Evolutionary conservation across 140 eudicot species (phyloP).

Genomic region (Senecio squalidus): DNA sequence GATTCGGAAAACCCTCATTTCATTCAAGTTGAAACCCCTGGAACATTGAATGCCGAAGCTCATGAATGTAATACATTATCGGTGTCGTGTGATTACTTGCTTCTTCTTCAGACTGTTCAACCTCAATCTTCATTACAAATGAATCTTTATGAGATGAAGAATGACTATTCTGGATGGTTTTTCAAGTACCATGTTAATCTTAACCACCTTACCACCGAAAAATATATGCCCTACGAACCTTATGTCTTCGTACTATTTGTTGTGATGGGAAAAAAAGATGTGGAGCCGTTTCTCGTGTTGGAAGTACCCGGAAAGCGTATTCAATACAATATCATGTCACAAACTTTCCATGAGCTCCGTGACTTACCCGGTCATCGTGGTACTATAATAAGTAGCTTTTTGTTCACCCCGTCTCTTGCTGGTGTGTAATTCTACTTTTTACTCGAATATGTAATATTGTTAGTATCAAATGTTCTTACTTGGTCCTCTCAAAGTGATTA

Average conservation of each 20-base stretch:
- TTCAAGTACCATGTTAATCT: not conserved
- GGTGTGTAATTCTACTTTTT: too few relatives aligned
- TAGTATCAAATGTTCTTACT: too few relatives aligned
- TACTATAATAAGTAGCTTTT: too few relatives aligned
- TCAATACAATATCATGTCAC: too few relatives aligned
- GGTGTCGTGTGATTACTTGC: not conserved
- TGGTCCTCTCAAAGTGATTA: too few relatives aligned
- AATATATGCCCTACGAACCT: not conserved
- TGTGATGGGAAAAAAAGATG: not conserved
- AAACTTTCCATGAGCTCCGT: too few relatives aligned
- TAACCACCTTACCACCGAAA: not conserved
- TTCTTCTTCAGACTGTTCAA: not conserved
- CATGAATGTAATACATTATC: not conserved
- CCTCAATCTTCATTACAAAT: not conserved
- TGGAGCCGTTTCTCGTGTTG: not conserved
- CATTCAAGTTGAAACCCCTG: not conserved
- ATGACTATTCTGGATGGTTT: not conserved
- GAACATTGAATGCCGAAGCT: too few relatives aligned
- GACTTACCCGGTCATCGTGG: too few relatives aligned
- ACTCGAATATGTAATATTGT: too few relatives aligned
- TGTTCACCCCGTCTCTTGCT: too few relatives aligned
- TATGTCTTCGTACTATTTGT: not conserved
- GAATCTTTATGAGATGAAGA: not conserved
- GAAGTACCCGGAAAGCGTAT: not conserved
- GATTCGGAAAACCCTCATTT: not conserved